phyloP scores from a whole-genome alignment of 2,329 filamentous ascomycete genomes.

The Sphaerulina musiva region DNA sequence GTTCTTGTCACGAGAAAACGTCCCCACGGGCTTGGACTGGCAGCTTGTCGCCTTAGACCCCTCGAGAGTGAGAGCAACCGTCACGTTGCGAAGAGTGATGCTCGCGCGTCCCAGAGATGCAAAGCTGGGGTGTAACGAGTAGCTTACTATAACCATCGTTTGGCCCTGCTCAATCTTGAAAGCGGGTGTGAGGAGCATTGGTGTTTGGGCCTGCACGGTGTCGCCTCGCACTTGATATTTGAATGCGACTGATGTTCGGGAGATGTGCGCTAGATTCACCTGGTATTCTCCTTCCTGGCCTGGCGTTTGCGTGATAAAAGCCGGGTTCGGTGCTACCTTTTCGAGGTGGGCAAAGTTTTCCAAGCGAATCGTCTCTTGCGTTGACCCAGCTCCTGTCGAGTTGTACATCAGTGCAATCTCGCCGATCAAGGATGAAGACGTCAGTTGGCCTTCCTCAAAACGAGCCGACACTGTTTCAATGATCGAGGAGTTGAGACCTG shows the following conservation, averaged over 20 bases:
- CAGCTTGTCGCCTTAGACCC: constrained; percentile 57
- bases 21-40: constrained; percentile 74
- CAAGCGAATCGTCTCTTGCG: constrained; percentile 63
- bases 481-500: constrained; percentile 79
- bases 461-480: constrained; percentile 85
- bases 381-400: constrained; percentile 25
- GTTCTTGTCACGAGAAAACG: constrained; percentile 68
- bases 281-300: constrained; percentile 73
- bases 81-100: constrained; percentile 65
- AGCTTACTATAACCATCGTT: constrained; percentile 77
- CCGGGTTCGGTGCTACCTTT: constrained; percentile 86
- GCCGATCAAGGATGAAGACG: constrained; percentile 68
- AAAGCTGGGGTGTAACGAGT: constrained; percentile 72
- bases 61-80: constrained; percentile 65
- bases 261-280: constrained; percentile 65
- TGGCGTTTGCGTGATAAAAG: constrained; percentile 68
- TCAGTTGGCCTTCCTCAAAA: constrained; percentile 68
- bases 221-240: constrained; percentile 83
- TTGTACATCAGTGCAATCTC: constrained; percentile 88
- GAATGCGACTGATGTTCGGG: constrained; percentile 69
- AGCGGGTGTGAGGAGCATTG: constrained; percentile 63
- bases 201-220: constrained; percentile 53
- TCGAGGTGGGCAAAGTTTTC: constrained; percentile 86
- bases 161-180: constrained; percentile 84
- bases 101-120: constrained; percentile 39